Evolutionary conservation across 352 stramenopile species (phyloP), one percentile per base, ranked within the genome.

Genomic region (Globisporangium camurandrum): DNA sequence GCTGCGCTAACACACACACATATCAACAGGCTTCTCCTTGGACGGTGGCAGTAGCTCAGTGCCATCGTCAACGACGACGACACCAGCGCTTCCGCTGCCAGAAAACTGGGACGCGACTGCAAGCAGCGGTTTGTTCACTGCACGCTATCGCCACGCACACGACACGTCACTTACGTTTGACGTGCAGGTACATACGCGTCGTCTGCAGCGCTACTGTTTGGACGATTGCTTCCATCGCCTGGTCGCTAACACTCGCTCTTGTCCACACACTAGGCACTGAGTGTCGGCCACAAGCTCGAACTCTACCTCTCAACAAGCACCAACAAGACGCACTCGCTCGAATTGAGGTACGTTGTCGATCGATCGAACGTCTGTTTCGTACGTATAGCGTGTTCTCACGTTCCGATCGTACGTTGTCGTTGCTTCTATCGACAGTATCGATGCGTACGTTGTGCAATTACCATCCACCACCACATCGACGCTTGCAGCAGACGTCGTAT

Each of bases 201-300:
- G 19, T 34, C 30, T 8, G 14, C 30, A 2, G 30, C 30, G 30
- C 9, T 12, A 16, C 30, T 34, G 30, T 34, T 12, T 12, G 30
- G 14, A 34, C 14, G 30, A 17, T 9, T 38, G 33, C 8, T 7
- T 17, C 12, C 11, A 39, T 20, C 9, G 33, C 33, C 12, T 17
- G 33, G 12, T 14, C 4, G 19, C 38, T 16, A 28, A 22, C n/a
- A 7, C 3, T 11, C 17, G 38, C n/a, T 3, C 37, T 24, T 38
- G 17, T 38, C 17, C 1, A 36, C 12, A 17, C 17, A 7, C 9
- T 31, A 93, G 80, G 74, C 68, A 16, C 48, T 93, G 34, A 88
- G 85, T 51, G 75, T 93, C 38, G 70, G 75, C 22, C 71, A 64
- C 44, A 90, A 84, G 51, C 82, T 93, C 22, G 74, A 89, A 50